Base-by-base conservation (phyloP, 2,329 filamentous ascomycete species). In the Alternaria panax region DNA sequence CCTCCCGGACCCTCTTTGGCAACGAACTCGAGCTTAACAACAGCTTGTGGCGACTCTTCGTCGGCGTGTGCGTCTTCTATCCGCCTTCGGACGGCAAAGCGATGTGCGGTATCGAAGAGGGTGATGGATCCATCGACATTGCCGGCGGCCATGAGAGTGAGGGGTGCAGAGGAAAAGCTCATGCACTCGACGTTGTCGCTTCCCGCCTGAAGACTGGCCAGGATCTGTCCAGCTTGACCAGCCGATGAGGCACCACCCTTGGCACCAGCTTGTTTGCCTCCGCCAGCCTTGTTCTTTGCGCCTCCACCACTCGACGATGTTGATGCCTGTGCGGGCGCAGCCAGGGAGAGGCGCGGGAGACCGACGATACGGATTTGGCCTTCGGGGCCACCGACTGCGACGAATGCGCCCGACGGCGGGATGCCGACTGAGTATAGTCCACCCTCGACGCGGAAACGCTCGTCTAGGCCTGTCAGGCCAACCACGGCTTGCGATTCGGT, bases 21-120 rank as follows among this genome's bases (percentile, higher is more conserved):
- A 59, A 96, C 86, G 72, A 97, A 99, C 60, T 97, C 92, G 5
- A 98, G 88, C 80, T 96, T 94, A 62, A 98, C 94, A 20, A 99
- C 92, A 1, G 92, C 90, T 71, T 90, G 90, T n/a, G 92, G 91
- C 65, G 93, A 91, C 73, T 93, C 75, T 24, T 79, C 75, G 42
- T 79, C 78, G 5, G 93, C 90, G 76, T 96, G 94, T 1, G 92
- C 93, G 50, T 90, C 90, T 51, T 86, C 85, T 65, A 98, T 92
- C 74, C 93, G 89, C 54, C 92, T 83, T 51, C 95, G 86, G n/a
- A 96, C 87, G 3, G 93, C 91, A 74, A 97, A 98, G 52, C 91
- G 88, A 68, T 95, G 90, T 42, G 90, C 88, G 0, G 90, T 90
- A 78, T 99, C 95, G 76, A 93, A 97, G 2, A 99, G 85, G 9